phyloP scores from a whole-genome alignment of 345 rosid species.

The Eucalyptus microcorys region DNA sequence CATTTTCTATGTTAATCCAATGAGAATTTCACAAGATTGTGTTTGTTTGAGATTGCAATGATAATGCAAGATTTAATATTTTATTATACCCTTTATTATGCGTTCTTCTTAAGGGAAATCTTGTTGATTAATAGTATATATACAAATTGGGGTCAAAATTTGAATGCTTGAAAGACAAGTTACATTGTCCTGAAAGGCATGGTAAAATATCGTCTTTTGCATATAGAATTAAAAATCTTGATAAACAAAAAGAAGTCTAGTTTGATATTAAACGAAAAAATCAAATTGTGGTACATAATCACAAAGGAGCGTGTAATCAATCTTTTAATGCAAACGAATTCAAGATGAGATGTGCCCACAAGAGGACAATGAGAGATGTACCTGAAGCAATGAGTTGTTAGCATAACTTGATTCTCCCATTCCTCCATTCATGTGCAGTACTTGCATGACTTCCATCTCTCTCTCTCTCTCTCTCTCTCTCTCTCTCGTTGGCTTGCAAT shows the following conservation, averaged over 20 bases:
- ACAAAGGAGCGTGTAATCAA: background rate
- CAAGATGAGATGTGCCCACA: background rate
- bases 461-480: background rate
- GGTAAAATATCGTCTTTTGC: background rate
- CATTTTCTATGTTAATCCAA: background rate
- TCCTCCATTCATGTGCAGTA: slow-evolving; percentile 41
- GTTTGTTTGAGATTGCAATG: background rate
- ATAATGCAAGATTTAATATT: no score
- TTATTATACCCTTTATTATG: background rate
- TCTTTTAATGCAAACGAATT: background rate
- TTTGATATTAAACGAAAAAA: background rate
- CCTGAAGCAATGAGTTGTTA: slow-evolving; percentile 31
- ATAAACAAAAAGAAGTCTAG: background rate
- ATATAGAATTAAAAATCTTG: background rate
- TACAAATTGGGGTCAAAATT: background rate
- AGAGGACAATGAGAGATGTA: background rate
- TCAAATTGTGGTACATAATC: background rate
- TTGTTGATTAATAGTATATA: background rate
- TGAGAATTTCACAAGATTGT: background rate
- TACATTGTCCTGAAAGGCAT: background rate
- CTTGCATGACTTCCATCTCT: background rate
- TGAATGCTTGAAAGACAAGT: background rate
- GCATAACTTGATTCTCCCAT: slow-evolving; percentile 30
- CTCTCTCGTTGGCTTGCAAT: background rate
- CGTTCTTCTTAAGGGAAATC: background rate